These are phyloP conservation scores for Cytospora piceae DNA, from an alignment of 2,329 filamentous ascomycete species.

Conservation along the genomic window DNA sequence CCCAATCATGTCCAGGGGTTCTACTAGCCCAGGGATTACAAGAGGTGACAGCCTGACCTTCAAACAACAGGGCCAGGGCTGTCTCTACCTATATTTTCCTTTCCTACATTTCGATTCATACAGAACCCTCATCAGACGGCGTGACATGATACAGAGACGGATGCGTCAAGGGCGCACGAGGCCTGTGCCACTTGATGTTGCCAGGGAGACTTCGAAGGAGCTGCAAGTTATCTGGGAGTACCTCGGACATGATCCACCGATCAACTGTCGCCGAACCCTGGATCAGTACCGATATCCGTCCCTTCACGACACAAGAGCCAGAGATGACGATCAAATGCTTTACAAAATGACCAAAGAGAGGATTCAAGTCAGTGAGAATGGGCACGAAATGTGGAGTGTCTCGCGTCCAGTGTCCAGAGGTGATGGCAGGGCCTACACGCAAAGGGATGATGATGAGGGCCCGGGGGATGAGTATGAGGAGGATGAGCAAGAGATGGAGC, in stretches of 20 bases:
- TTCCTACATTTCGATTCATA: conserved; percentile 67
- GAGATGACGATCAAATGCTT: conserved; percentile 66
- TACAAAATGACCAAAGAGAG: conserved; percentile 61
- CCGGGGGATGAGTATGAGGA: conserved; percentile 11
- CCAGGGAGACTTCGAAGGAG: conserved; percentile 55
- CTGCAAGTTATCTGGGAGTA: conserved; percentile 63
- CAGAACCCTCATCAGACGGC: conserved; percentile 54
- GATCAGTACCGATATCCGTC: conserved; percentile 65
- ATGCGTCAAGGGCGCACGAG: conserved; percentile 53
- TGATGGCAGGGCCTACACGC: neutral
- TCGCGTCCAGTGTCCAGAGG: neutral
- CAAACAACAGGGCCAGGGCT: conserved; percentile 1
- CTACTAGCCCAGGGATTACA: neutral
- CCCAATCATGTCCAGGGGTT: neutral
- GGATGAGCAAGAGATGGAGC: conserved; percentile 1
- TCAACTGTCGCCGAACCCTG: conserved; percentile 61
- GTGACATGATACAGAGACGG: conserved; percentile 55
- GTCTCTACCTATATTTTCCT: conserved; percentile 48
- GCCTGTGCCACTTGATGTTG: conserved; percentile 56
- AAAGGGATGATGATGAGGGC: neutral
- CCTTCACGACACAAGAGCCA: conserved; percentile 57
- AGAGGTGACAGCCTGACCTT: neutral
- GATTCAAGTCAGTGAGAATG: neutral
- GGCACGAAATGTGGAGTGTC: neutral
- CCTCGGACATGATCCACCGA: conserved; percentile 58